phyloP scores from a whole-genome alignment of 495 filamentous ascomycete genomes.

The Staphylotrichum longicolle region DNA sequence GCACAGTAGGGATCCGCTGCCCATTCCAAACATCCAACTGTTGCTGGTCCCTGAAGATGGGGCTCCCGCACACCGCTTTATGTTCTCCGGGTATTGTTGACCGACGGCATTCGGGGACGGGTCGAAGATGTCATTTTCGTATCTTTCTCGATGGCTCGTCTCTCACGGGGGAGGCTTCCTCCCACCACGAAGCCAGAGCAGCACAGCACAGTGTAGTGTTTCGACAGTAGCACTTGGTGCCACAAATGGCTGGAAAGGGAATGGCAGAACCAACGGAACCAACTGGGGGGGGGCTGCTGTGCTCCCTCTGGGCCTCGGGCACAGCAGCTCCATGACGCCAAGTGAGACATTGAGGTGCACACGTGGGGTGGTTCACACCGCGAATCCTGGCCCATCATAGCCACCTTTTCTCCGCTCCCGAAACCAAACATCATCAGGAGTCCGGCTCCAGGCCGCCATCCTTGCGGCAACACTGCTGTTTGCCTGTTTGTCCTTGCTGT shows the following conservation, averaged over 20 bases:
- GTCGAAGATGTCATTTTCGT: too few species aligned
- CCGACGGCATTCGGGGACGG: neutral
- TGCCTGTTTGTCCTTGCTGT: neutral
- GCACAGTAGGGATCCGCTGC: conserved; percentile 6
- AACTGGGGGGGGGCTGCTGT: neutral
- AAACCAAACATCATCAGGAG: neutral
- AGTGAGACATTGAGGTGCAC: conserved; percentile 16
- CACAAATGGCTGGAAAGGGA: too few species aligned
- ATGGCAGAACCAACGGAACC: neutral
- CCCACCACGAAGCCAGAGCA: neutral
- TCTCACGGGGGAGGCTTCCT: neutral
- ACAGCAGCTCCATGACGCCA: conserved; percentile 17
- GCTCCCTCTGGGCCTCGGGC: neutral
- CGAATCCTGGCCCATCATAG: neutral
- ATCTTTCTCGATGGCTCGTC: too few species aligned
- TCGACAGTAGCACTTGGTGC: neutral
- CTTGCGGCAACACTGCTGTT: neutral
- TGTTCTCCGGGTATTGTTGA: neutral
- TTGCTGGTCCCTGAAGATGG: neutral
- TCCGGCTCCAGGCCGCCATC: conserved; percentile 5
- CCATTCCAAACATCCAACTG: neutral
- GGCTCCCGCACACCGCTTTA: neutral
- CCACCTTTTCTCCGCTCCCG: neutral
- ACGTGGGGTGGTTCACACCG: conserved; percentile 14
- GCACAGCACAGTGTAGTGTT: neutral